Conservation (phyloP, 495 filamentous ascomycete species). For the Hyaloscypha finlandica region DNA sequence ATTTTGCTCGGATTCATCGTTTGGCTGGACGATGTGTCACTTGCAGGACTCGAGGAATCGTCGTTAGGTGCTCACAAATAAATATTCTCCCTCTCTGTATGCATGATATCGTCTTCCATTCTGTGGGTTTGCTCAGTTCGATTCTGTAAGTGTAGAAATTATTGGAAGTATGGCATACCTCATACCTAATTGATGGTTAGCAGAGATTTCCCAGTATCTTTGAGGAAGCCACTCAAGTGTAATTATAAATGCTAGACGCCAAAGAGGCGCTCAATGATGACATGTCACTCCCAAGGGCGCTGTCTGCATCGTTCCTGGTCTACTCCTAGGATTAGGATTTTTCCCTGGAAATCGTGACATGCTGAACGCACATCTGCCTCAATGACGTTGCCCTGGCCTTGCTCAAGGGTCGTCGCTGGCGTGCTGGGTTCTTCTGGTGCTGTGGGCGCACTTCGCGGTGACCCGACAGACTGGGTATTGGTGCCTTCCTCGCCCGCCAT, state of each 20-base stretch:
- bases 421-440: neutral
- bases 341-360: no score
- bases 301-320: neutral
- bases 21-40: neutral
- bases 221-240: neutral
- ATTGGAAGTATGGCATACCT: neutral
- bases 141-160: neutral
- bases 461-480: neutral
- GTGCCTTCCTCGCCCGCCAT: neutral
- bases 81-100: conserved; percentile 6
- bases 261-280: neutral
- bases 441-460: neutral
- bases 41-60: neutral
- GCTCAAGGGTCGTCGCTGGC: neutral
- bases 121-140: neutral
- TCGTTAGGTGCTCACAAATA: neutral
- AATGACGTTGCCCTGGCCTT: neutral
- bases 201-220: neutral
- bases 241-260: neutral
- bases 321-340: no score
- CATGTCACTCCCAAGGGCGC: neutral
- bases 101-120: conserved; percentile 17
- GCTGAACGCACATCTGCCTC: neutral
- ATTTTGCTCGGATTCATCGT: conserved; percentile 9
- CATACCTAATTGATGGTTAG: neutral